Conservation (phyloP, 2,329 filamentous ascomycete genomes). For the Neonectria coccinea region DNA sequence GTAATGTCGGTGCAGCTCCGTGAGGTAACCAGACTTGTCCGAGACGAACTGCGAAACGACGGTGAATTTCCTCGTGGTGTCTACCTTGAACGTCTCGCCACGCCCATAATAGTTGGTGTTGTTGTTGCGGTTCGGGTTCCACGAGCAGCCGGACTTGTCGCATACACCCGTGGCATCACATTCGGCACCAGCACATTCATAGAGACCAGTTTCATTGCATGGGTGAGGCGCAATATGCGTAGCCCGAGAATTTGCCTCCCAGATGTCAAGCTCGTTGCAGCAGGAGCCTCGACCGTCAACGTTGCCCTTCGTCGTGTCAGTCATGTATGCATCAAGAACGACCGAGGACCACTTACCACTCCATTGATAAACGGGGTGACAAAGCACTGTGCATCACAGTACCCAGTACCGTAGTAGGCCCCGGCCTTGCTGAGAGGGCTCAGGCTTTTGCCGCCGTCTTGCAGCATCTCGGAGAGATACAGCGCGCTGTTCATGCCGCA, state of each 20-base stretch:
- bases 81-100: conserved; percentile 46
- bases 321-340: too few relatives aligned
- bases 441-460: conserved; percentile 68
- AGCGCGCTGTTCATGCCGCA: conserved; percentile 77
- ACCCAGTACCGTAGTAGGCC: conserved; percentile 71
- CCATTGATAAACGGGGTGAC: conserved; percentile 64
- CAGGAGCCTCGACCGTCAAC: conserved; percentile 52
- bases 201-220: conserved; percentile 59
- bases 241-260: conserved; percentile 63
- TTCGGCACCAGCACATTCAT: conserved; percentile 57
- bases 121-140: conserved; percentile 55
- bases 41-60: conserved; percentile 65
- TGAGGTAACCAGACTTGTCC: conserved; percentile 55
- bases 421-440: conserved; percentile 63
- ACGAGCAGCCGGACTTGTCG: conserved; percentile 58
- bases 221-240: conserved; percentile 62
- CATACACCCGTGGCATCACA: conserved; percentile 56
- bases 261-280: conserved; percentile 68
- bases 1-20: conserved; percentile 60
- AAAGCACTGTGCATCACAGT: conserved; percentile 71
- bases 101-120: conserved; percentile 51
- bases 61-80: conserved; percentile 54
- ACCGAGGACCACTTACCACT: conserved; percentile 49
- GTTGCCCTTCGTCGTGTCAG: conserved; percentile 31
- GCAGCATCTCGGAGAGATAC: conserved; percentile 68